Evolutionary conservation across 495 filamentous ascomycete species (phyloP).

Genomic region (Schizothecium vesticola): DNA sequence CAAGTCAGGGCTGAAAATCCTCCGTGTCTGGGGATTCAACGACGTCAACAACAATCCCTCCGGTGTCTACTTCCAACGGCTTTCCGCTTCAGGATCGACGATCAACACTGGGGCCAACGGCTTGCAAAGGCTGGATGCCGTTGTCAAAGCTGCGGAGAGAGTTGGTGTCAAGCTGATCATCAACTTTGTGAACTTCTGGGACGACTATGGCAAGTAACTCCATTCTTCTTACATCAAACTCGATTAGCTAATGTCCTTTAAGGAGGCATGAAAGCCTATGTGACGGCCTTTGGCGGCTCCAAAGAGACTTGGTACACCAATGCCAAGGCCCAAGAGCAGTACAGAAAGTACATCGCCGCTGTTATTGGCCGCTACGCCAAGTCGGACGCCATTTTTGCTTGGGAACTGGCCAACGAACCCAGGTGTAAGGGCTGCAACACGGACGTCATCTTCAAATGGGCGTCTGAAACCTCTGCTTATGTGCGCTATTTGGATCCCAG

Average conservation of each 20-base stretch:
- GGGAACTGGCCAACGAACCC: constrained; percentile 69
- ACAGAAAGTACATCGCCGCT: constrained; percentile 57
- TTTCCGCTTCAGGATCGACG: constrained; percentile 45
- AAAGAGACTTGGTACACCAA: constrained; percentile 54
- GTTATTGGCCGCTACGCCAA: constrained; percentile 56
- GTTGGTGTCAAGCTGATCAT: constrained; percentile 50
- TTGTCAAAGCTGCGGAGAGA: constrained; percentile 50
- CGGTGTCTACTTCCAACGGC: constrained; percentile 57
- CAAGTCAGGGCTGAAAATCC: constrained; percentile 57
- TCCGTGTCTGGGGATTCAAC: constrained; percentile 72
- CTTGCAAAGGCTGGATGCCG: constrained; percentile 58
- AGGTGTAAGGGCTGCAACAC: constrained; percentile 58
- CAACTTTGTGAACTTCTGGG: constrained; percentile 54
- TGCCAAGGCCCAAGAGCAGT: constrained; percentile 49
- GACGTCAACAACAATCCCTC: constrained; percentile 41
- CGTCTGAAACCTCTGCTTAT: constrained; percentile 51
- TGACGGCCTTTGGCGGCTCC: constrained; percentile 54
- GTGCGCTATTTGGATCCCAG: constrained; percentile 58
- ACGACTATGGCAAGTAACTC: constrained; percentile 50
- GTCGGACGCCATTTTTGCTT: constrained; percentile 58
- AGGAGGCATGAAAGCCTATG: constrained; percentile 57
- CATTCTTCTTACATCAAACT: not conserved
- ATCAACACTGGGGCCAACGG: constrained; percentile 66
- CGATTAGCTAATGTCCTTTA: not conserved
- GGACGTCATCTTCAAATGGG: constrained; percentile 58